These are phyloP conservation scores for Hyaloscypha bicolor DNA, from an alignment of 495 filamentous ascomycete genomes.

Conservation along the genomic window DNA sequence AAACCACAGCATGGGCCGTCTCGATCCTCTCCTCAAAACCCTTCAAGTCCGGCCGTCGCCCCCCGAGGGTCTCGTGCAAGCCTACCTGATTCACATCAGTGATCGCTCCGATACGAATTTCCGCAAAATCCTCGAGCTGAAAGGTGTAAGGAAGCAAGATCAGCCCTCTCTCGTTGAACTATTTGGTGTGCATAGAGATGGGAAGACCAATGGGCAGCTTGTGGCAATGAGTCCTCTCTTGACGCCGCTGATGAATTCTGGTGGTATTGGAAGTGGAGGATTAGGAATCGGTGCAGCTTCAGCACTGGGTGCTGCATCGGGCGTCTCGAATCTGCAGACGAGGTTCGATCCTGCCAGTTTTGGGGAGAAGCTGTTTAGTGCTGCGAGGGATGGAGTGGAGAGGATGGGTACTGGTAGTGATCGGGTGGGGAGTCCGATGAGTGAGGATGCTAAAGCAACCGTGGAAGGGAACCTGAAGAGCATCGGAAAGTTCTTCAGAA, in stretches of 20 bases:
- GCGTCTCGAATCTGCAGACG: constrained; percentile 45
- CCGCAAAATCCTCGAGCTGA: constrained; percentile 92
- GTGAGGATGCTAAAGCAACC: constrained; percentile 51
- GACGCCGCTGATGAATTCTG: constrained; percentile 57
- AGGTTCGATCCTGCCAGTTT: constrained; percentile 77
- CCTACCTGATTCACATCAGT: constrained; percentile 92
- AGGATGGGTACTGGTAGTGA: constrained; percentile 69
- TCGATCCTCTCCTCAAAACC: constrained; percentile 93
- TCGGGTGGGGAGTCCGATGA: constrained; percentile 27
- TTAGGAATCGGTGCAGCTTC: constrained; percentile 37
- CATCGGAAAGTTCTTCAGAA: constrained; percentile 92
- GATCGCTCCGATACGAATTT: constrained; percentile 93
- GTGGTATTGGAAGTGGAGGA: constrained; percentile 34
- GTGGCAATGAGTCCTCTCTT: constrained; percentile 61
- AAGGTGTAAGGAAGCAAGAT: constrained; percentile 81
- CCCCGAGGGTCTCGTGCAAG: constrained; percentile 92
- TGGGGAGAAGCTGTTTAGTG: constrained; percentile 73
- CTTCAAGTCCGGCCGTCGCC: constrained; percentile 91
- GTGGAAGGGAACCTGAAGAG: constrained; percentile 92
- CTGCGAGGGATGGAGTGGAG: constrained; percentile 89
- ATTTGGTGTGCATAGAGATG: constrained; percentile 72
- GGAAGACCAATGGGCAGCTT: constrained; percentile 49
- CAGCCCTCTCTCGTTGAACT: constrained; percentile 84
- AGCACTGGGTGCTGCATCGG: constrained; percentile 38
- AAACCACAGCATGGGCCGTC: constrained; percentile 77